Evolutionary conservation across 352 stramenopile species (phyloP).

Genomic region (Elongisporangium anandrum): DNA sequence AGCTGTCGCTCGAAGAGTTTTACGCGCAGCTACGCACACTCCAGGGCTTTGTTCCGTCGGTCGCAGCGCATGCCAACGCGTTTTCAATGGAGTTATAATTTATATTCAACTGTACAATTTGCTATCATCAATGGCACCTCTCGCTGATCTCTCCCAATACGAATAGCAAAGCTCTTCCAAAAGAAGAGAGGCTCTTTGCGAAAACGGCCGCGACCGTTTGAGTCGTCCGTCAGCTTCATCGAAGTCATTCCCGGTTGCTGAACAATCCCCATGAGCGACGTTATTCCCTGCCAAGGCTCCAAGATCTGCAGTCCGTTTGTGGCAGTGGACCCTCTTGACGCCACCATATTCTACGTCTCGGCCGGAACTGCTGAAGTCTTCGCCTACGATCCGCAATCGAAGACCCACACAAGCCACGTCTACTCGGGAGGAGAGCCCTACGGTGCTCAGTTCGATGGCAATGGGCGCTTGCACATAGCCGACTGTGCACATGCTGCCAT

Average conservation of each 20-base stretch:
- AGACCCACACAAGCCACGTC: slow-evolving; percentile 37
- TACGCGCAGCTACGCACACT: slow-evolving; percentile 58
- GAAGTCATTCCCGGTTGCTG: neutral
- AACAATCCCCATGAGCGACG: slow-evolving; percentile 16
- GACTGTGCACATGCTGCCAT: slow-evolving; percentile 74
- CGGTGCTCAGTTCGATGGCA: slow-evolving; percentile 59
- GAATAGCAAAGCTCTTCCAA: no score
- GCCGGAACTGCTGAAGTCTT: slow-evolving; percentile 67
- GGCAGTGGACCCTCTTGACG: slow-evolving; percentile 9
- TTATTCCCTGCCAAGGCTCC: slow-evolving; percentile 51
- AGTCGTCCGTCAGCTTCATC: neutral
- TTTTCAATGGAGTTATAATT: slow-evolving; percentile 33
- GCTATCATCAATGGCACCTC: no score
- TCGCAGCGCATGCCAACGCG: slow-evolving; percentile 22
- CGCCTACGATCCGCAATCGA: slow-evolving; percentile 14
- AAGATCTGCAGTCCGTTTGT: slow-evolving; percentile 80
- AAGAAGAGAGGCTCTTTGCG: no score
- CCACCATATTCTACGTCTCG: slow-evolving; percentile 68
- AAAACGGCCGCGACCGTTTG: neutral
- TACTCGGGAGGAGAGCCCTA: slow-evolving; percentile 70
- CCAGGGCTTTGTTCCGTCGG: slow-evolving; percentile 33
- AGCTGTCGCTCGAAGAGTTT: slow-evolving; percentile 45
- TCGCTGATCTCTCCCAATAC: no score
- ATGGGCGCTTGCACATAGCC: slow-evolving; percentile 56
- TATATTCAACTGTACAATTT: slow-evolving; percentile 2